Base-by-base conservation (phyloP, 768 basidiomycete species). In the Candolleomyces eurysporus region DNA sequence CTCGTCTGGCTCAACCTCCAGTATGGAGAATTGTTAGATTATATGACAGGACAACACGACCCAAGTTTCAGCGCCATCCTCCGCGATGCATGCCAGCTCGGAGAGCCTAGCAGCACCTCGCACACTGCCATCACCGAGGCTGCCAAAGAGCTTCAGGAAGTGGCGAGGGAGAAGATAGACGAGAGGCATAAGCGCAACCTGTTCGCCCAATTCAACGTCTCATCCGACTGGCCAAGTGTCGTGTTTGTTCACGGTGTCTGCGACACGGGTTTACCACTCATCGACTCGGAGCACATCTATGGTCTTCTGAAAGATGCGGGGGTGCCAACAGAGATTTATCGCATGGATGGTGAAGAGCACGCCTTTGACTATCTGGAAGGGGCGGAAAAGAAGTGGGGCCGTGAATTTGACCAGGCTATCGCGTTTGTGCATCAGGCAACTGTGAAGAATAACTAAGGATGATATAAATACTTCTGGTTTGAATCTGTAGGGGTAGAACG, bases 71-170 rank as follows among this genome's bases (percentile, higher is more conserved):
- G 84, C 63, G 70, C 59, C 0, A 16, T 51, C 7, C 74, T 88
- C 14, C 76, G 81, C 65, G 6, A 61, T 63, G 14, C n/a, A 8
- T 19, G 16, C 30, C 0, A 92, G 92, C 70, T 99, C 96, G 31
- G 89, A 82, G 5, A 79, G 77, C 0, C 45, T 88, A 67, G 97
- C 96, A 1, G 96, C 95, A 0, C 96, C 96, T 66, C 98, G 96
- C 67, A 98, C 95, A 2, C 97, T 96, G 22, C 89, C 82, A 48
- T 83, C 78, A 67, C 97, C 94, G 96, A 98, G 98, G 0, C 96
- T 96, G 68, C 98, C 96, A 70, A 98, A 96, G 77, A 0, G 96
- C 98, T 55, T 96, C 89, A 22, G 89, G 51, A 96, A 71, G n/a
- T 79, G 64, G 0, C 84, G 80, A 6, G 98, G 91, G 5, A 96